Conservation (phyloP, 2,329 filamentous ascomycete species). For the Colletotrichum agaves region DNA sequence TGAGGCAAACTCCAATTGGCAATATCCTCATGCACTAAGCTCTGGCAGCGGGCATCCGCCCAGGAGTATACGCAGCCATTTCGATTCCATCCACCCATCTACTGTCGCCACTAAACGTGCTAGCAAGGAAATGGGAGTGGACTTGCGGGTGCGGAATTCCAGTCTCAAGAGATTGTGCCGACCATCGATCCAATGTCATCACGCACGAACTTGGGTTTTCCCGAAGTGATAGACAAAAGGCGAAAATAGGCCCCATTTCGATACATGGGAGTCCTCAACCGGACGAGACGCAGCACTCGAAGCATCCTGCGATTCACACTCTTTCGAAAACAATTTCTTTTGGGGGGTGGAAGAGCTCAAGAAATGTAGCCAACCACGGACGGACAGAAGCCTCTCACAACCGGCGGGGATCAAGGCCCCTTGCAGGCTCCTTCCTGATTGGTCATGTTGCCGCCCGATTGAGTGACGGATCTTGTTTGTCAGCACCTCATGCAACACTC, state of each 20-base stretch:
- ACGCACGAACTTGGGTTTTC: too few relatives aligned
- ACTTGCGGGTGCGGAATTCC: not conserved
- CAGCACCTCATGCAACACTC: conserved; percentile 32
- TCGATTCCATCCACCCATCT: conserved; percentile 1
- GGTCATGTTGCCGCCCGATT: conserved; percentile 48
- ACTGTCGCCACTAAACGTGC: conserved; percentile 15
- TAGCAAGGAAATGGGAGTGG: not conserved
- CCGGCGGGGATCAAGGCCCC: conserved; percentile 19
- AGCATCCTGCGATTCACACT: not conserved
- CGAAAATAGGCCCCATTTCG: too few relatives aligned
- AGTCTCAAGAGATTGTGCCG: too few relatives aligned
- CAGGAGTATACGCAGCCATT: conserved; percentile 13
- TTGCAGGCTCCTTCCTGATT: conserved; percentile 38
- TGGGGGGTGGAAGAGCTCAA: not conserved
- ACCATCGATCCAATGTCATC: too few relatives aligned
- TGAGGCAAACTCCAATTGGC: conserved; percentile 24
- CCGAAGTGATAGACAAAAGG: too few relatives aligned
- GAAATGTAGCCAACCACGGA: conserved; percentile 12
- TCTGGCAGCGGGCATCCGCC: conserved; percentile 21
- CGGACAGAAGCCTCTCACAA: conserved; percentile 19
- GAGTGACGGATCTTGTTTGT: conserved; percentile 43
- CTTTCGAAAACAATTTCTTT: not conserved
- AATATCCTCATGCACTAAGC: conserved; percentile 29
- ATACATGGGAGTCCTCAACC: too few relatives aligned
- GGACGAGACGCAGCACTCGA: too few relatives aligned